Conservation (phyloP, 2,329 filamentous ascomycete species). For the Cladophialophora chaetospira region DNA sequence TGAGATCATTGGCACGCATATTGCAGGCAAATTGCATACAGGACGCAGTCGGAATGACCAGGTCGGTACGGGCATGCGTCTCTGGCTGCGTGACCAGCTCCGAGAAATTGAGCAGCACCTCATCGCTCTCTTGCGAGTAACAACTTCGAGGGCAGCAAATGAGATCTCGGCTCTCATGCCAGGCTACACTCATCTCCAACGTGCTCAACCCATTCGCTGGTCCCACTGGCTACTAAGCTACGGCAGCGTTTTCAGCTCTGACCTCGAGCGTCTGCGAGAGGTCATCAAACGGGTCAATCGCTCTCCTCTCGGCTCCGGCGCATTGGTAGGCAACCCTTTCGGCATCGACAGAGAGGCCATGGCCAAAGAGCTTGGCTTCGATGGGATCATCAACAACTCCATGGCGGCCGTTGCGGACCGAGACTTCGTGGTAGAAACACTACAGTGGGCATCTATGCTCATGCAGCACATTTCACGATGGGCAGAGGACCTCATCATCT, state of each 20-base stretch:
- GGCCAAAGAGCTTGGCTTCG: conserved; percentile 78
- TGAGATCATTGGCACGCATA: conserved; percentile 83
- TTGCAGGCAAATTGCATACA: conserved; percentile 84
- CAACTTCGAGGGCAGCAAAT: conserved; percentile 67
- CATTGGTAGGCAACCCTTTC: conserved; percentile 80
- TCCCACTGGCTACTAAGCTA: conserved; percentile 79
- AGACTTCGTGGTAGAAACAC: conserved; percentile 56
- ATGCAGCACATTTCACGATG: conserved; percentile 80
- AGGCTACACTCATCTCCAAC: conserved; percentile 84
- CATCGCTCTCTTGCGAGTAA: conserved; percentile 68
- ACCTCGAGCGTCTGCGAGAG: conserved; percentile 76
- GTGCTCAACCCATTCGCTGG: conserved; percentile 77
- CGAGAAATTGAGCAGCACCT: conserved; percentile 69
- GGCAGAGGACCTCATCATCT: conserved; percentile 85
- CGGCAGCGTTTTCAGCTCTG: conserved; percentile 68
- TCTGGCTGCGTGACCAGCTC: conserved; percentile 81
- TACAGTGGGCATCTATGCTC: conserved; percentile 77
- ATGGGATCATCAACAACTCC: conserved; percentile 69
- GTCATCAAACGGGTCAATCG: conserved; percentile 73
- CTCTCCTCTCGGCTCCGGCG: conserved; percentile 71
- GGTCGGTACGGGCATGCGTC: conserved; percentile 83
- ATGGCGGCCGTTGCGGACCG: conserved; percentile 76
- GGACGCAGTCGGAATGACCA: conserved; percentile 88
- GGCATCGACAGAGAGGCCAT: conserved; percentile 77
- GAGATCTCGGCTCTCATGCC: conserved; percentile 82